phyloP scores from a whole-genome alignment of 768 basidiomycete genomes.

The Tulasnella sp. region DNA sequence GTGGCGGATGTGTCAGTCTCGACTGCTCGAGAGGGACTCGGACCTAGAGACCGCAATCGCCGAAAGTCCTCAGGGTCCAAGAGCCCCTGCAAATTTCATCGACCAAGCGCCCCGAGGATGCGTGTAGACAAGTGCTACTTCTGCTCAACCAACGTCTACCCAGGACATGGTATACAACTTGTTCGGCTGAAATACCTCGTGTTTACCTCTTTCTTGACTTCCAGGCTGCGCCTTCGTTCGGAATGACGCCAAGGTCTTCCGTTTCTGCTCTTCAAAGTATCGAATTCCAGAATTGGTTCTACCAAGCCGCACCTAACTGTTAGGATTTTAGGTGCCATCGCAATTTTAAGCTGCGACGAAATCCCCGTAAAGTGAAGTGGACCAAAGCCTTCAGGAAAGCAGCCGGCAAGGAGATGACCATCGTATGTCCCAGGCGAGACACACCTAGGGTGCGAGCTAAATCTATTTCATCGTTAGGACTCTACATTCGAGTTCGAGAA shows the following conservation, averaged over 20 bases:
- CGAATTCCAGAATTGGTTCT: conserved; percentile 31
- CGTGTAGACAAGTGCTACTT: conserved; percentile 98
- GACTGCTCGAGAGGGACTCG: neutral
- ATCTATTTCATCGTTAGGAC: conserved; percentile 53
- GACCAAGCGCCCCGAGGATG: conserved; percentile 46
- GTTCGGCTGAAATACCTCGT: neutral
- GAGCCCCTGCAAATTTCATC: conserved; percentile 18
- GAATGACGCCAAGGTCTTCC: conserved; percentile 96
- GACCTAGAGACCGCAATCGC: neutral
- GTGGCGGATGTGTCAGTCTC: neutral
- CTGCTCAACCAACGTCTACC: conserved; percentile 94
- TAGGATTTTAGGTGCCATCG: conserved; percentile 75
- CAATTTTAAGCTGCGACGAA: conserved; percentile 99
- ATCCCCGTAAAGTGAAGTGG: conserved; percentile 98
- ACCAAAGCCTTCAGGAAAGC: conserved; percentile 99
- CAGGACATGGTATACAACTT: conserved; percentile 71
- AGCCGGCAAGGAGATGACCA: conserved; percentile 98
- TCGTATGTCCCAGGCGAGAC: conserved; percentile 61
- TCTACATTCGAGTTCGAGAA: conserved; percentile 99
- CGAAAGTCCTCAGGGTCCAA: neutral
- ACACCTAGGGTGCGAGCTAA: neutral
- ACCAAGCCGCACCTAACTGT: neutral
- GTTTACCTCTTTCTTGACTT: neutral
- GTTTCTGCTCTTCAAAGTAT: conserved; percentile 97
- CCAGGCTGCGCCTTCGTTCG: conserved; percentile 56